Percentiles rank a stretch among this genome's conserved stretches.
Evolutionary conservation across 768 basidiomycete genomes (phyloP).

Genomic region (Podaxis sp.): DNA sequence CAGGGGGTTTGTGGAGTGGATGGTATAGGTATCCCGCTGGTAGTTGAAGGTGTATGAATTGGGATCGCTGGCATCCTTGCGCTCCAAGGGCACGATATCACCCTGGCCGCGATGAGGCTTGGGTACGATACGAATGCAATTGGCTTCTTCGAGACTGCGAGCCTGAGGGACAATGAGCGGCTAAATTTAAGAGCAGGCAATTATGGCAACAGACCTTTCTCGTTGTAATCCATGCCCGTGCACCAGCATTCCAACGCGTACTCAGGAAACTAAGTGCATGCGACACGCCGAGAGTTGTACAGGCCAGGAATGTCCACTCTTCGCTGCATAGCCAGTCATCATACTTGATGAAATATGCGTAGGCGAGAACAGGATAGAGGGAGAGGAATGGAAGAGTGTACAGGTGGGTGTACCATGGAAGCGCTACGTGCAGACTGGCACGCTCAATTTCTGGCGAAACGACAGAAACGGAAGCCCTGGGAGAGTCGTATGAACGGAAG

Average conservation of each 20-base stretch:
- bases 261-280: constrained; percentile 92
- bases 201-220: constrained; percentile 43
- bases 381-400: constrained; percentile 77
- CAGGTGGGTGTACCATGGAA: constrained; percentile 67
- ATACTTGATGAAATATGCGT: constrained; percentile 89
- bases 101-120: constrained; percentile 80
- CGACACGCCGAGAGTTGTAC: constrained; percentile 75
- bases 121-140: constrained; percentile 79
- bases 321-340: constrained; percentile 88
- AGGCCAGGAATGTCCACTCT: constrained; percentile 97
- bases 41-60: constrained; percentile 85
- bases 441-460: constrained; percentile 63
- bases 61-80: constrained; percentile 53
- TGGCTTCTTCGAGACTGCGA: constrained; percentile 61
- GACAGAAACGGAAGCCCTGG: constrained; percentile 47
- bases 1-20: constrained; percentile 48
- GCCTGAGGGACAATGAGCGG: constrained; percentile 37
- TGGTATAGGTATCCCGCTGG: constrained; percentile 89
- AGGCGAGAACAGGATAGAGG: constrained; percentile 79
- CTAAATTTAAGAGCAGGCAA: not conserved
- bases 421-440: constrained; percentile 60
- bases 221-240: constrained; percentile 78
- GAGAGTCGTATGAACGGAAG: constrained; percentile 8
- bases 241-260: constrained; percentile 84
- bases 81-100: constrained; percentile 77